phyloP scores from a whole-genome alignment of 495 filamentous ascomycete genomes.

The Bryoglossum gracile region DNA sequence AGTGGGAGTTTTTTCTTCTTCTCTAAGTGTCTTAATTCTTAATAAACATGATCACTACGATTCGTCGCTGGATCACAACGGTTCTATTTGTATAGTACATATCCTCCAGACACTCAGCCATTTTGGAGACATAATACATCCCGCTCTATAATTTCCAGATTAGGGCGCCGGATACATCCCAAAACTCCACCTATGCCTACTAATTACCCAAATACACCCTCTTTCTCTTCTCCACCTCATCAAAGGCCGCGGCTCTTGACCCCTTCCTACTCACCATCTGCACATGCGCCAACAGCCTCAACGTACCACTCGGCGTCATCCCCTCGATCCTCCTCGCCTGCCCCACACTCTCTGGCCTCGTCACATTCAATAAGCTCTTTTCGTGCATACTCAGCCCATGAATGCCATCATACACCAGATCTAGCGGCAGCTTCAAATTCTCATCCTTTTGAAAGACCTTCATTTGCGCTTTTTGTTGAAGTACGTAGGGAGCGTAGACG shows the following conservation, averaged over 20 bases:
- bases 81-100: too few relatives aligned
- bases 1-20: too few relatives aligned
- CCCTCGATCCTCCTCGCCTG: conserved; percentile 88
- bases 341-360: conserved; percentile 74
- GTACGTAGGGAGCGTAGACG: conserved; percentile 77
- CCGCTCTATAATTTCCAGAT: too few relatives aligned
- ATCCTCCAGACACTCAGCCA: too few relatives aligned
- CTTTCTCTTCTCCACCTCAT: conserved; percentile 10
- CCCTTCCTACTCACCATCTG: conserved; percentile 8
- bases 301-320: conserved; percentile 52
- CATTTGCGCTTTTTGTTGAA: conserved; percentile 56
- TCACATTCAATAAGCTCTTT: conserved; percentile 54
- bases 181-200: not conserved
- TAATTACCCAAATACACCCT: not conserved
- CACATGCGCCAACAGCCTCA: conserved; percentile 50
- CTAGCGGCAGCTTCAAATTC: conserved; percentile 58
- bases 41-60: too few relatives aligned
- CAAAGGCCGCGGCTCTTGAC: conserved; percentile 10
- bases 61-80: too few relatives aligned
- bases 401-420: conserved; percentile 70
- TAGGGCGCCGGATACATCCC: too few relatives aligned
- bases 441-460: conserved; percentile 69
- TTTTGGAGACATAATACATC: too few relatives aligned
- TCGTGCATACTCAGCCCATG: conserved; percentile 74
- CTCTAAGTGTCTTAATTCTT: too few relatives aligned